phyloP scores from a whole-genome alignment of 768 basidiomycete species.

The Mycena polygramma region DNA sequence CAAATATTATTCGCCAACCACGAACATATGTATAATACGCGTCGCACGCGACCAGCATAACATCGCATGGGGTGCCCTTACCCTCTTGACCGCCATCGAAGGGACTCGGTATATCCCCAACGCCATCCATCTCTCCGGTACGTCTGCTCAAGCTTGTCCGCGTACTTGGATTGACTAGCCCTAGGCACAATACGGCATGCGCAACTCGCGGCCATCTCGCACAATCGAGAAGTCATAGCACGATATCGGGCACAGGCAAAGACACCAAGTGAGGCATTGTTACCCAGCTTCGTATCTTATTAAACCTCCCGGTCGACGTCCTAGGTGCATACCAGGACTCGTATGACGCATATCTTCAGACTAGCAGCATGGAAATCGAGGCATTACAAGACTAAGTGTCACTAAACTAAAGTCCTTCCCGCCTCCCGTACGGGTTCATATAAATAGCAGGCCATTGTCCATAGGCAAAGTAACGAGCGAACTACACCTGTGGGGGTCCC shows the following conservation, averaged over 20 bases:
- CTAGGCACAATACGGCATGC: constrained; percentile 90
- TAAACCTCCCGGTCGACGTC: constrained; percentile 3
- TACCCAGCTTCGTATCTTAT: not conserved
- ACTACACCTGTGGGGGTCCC: not conserved
- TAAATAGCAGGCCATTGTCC: not conserved
- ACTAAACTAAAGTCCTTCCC: too few relatives aligned
- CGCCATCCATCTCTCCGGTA: constrained; percentile 86
- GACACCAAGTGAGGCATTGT: constrained; percentile 58
- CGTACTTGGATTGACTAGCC: not conserved
- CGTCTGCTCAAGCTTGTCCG: constrained; percentile 36
- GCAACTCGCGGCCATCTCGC: constrained; percentile 80
- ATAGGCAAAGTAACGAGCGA: not conserved
- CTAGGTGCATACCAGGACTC: constrained; percentile 72
- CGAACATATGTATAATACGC: constrained; percentile 87
- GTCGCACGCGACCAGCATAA: constrained; percentile 86
- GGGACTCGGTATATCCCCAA: constrained; percentile 76
- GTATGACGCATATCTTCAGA: constrained; percentile 69
- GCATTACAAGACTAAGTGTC: constrained; percentile 69
- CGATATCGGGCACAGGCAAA: constrained; percentile 70
- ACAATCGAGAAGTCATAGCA: constrained; percentile 80
- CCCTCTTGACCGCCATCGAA: constrained; percentile 75
- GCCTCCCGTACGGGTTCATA: too few relatives aligned
- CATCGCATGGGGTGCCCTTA: constrained; percentile 84
- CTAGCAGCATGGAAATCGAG: constrained; percentile 72
- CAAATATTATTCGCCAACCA: constrained; percentile 89